These are phyloP conservation scores for Annulohypoxylon moriforme DNA, from an alignment of 495 filamentous ascomycete genomes.

Conservation along the genomic window DNA sequence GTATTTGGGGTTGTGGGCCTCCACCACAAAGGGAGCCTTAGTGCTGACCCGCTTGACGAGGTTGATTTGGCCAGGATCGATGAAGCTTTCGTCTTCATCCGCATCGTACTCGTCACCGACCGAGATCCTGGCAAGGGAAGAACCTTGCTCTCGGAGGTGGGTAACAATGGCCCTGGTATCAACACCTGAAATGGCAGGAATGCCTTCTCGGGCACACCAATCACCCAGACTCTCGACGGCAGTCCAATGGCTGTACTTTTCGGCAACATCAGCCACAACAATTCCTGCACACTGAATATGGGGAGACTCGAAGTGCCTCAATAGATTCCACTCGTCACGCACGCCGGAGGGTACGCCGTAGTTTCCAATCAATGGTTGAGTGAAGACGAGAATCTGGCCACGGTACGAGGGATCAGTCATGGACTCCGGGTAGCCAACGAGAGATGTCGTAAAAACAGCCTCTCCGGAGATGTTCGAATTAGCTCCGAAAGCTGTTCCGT, in stretches of 20 bases:
- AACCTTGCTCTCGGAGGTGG: slow-evolving; percentile 93
- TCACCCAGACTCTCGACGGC: slow-evolving; percentile 91
- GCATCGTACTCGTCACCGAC: slow-evolving; percentile 98
- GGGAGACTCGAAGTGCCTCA: slow-evolving; percentile 95
- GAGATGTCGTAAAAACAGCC: slow-evolving; percentile 93
- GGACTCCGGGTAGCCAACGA: slow-evolving; percentile 96
- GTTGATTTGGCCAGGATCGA: slow-evolving; percentile 96
- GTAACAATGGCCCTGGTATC: slow-evolving; percentile 98
- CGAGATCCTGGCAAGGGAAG: slow-evolving; percentile 92
- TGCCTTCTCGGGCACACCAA: slow-evolving; percentile 96
- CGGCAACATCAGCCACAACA: slow-evolving; percentile 93
- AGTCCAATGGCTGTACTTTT: slow-evolving; percentile 97
- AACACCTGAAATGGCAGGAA: slow-evolving; percentile 95
- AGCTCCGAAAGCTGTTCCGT: slow-evolving; percentile 92
- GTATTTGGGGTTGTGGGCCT: slow-evolving; percentile 78
- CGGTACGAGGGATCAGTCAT: slow-evolving; percentile 99
- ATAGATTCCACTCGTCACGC: slow-evolving; percentile 79
- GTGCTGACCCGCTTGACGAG: slow-evolving; percentile 95
- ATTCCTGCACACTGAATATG: slow-evolving; percentile 96
- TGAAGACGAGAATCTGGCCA: slow-evolving; percentile 98
- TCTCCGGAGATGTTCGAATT: slow-evolving; percentile 92
- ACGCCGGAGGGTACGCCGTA: slow-evolving; percentile 89
- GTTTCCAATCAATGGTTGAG: slow-evolving; percentile 98
- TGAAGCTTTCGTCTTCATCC: slow-evolving; percentile 95
- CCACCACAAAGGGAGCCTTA: slow-evolving; percentile 96